These are phyloP conservation scores for Calycina marina DNA, from an alignment of 2,329 filamentous ascomycete species.

Conservation along the genomic window DNA sequence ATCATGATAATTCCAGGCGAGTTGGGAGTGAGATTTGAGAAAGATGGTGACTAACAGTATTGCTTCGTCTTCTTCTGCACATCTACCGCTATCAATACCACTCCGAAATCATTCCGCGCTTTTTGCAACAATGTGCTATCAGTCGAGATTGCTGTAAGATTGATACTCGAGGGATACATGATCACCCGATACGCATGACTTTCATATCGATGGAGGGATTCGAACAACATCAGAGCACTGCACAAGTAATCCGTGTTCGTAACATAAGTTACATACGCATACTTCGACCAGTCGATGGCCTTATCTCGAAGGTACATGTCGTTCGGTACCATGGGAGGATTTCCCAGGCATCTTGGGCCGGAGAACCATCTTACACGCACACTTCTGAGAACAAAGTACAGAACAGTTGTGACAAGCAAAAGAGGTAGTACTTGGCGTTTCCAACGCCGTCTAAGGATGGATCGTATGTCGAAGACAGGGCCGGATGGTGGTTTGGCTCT, in stretches of 20 bases:
- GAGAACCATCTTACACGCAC: neutral
- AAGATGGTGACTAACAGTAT: neutral
- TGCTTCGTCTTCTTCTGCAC: constrained; percentile 20
- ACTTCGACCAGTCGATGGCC: constrained; percentile 26
- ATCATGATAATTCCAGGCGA: too few relatives aligned
- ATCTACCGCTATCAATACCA: constrained; percentile 28
- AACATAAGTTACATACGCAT: constrained; percentile 33
- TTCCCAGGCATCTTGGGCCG: neutral
- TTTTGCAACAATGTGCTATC: constrained; percentile 25
- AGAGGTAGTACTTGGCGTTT: neutral
- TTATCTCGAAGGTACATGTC: neutral
- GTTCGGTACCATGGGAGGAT: neutral
- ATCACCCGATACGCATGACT: constrained; percentile 31
- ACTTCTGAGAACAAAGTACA: neutral
- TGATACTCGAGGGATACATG: constrained; percentile 27
- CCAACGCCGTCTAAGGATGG: neutral
- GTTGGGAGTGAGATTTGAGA: too few relatives aligned
- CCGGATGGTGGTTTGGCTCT: neutral
- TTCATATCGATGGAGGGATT: constrained; percentile 26
- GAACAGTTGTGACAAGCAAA: neutral
- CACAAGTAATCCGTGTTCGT: constrained; percentile 31
- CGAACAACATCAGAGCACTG: constrained; percentile 31
- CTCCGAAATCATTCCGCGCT: constrained; percentile 29
- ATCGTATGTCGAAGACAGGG: neutral
- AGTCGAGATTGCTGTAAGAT: constrained; percentile 24